Conservation (phyloP, 73 alveolate genomes). For the Blepharisma japonicum region DNA sequence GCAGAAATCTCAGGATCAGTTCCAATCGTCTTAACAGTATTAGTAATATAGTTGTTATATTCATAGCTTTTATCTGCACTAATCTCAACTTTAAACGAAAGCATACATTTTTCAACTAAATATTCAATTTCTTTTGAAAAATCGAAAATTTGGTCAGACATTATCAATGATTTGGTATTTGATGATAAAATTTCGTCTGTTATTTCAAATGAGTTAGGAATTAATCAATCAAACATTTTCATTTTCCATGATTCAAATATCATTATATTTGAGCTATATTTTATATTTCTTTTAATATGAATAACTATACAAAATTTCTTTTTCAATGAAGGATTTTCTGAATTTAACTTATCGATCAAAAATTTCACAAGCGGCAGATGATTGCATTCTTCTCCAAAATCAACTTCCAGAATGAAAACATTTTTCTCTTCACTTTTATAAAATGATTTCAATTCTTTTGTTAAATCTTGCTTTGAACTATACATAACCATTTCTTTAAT, state of each 20-base stretch:
- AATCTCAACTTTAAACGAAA: too few species aligned
- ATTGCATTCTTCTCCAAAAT: background rate
- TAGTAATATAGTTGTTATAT: too few species aligned
- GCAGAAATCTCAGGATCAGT: too few species aligned
- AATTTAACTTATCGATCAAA: background rate
- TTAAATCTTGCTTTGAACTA: slow-evolving; percentile 11
- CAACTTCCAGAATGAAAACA: slow-evolving; percentile 10
- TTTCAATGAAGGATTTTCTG: background rate
- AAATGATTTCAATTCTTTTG: background rate
- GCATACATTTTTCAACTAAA: background rate
- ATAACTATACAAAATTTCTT: background rate
- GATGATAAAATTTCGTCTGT: background rate
- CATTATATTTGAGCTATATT: background rate
- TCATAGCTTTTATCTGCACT: too few species aligned
- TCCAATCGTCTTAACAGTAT: too few species aligned
- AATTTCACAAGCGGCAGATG: background rate
- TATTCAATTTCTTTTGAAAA: background rate
- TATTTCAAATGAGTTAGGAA: background rate
- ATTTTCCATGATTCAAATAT: slow-evolving; percentile 18
- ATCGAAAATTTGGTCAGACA: background rate
- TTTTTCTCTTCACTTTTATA: background rate
- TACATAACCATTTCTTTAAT: background rate
- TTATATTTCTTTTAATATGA: background rate
- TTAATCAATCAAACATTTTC: slow-evolving; percentile 12
- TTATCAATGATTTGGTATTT: background rate